phyloP scores from a whole-genome alignment of 1,284 basidiomycete species.

The Peniophora sp. region DNA sequence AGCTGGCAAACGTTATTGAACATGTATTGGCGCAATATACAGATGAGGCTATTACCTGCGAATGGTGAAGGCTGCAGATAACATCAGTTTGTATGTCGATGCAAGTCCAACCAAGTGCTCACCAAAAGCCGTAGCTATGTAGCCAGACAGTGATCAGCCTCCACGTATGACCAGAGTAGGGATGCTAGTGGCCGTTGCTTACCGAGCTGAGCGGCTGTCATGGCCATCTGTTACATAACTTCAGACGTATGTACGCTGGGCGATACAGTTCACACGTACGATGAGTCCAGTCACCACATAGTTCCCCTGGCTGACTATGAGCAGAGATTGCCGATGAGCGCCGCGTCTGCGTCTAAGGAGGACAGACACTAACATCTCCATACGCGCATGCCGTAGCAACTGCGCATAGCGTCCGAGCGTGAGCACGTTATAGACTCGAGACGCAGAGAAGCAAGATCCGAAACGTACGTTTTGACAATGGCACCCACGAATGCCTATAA shows the following conservation, averaged over 20 bases:
- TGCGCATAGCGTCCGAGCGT: slow-evolving; percentile 16
- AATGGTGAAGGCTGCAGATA: background rate
- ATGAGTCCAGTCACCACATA: slow-evolving; percentile 43
- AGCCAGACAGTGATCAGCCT: no score
- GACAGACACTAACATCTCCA: slow-evolving; percentile 50
- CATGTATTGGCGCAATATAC: no score
- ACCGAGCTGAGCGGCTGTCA: slow-evolving; percentile 12
- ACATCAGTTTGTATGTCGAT: slow-evolving; percentile 3
- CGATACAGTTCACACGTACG: slow-evolving; percentile 29
- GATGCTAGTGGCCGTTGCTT: slow-evolving; percentile 10
- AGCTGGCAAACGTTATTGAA: background rate
- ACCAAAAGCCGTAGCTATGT: no score
- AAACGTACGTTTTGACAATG: slow-evolving; percentile 49
- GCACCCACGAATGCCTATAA: slow-evolving; percentile 48
- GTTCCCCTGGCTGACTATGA: slow-evolving; percentile 53
- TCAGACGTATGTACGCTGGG: no score
- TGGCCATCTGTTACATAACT: slow-evolving; percentile 3
- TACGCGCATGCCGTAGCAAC: slow-evolving; percentile 56
- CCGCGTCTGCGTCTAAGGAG: slow-evolving; percentile 3
- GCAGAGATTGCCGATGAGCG: background rate
- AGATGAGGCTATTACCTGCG: no score
- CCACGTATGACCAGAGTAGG: no score
- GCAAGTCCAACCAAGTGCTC: no score
- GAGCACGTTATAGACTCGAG: background rate
- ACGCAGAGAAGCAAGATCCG: slow-evolving; percentile 17